phyloP scores from a whole-genome alignment of 2,329 filamentous ascomycete genomes.

The Fusarium sp. region DNA sequence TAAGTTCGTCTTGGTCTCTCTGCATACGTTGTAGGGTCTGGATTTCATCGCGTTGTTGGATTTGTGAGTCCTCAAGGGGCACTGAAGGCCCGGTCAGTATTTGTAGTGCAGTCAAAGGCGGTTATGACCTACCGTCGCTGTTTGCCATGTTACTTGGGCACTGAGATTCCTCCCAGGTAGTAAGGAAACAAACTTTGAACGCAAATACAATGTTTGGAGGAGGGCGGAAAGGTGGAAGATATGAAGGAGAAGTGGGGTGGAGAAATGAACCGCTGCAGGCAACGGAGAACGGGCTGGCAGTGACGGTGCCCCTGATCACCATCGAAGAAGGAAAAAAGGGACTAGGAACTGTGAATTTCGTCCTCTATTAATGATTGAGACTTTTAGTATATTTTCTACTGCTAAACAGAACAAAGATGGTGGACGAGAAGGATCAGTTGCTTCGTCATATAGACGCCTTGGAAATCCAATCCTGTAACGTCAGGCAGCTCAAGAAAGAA shows the following conservation, averaged over 20 bases:
- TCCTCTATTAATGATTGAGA: too few relatives aligned
- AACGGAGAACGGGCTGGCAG: not conserved
- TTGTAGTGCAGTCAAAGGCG: not conserved
- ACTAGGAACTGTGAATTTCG: accelerated
- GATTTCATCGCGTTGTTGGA: not conserved
- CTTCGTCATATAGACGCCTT: too few relatives aligned
- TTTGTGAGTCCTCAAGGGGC: accelerated
- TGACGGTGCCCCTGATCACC: not conserved
- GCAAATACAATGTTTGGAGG: not conserved
- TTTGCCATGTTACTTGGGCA: not conserved
- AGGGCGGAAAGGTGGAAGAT: not conserved
- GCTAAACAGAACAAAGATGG: too few relatives aligned
- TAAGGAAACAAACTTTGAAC: not conserved
- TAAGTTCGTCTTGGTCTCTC: not conserved
- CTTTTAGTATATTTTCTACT: accelerated
- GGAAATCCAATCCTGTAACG: too few relatives aligned
- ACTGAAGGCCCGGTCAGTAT: not conserved
- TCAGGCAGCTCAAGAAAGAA: accelerated
- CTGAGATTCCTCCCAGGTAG: accelerated
- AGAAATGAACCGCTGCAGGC: not conserved
- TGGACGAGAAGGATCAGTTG: too few relatives aligned
- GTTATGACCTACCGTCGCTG: not conserved
- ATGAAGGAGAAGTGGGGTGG: not conserved
- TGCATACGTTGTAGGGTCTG: not conserved
- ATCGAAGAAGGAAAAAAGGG: not conserved